Conservation (phyloP, 2,329 filamentous ascomycete species). For the Colletotrichum sansevieriae region DNA sequence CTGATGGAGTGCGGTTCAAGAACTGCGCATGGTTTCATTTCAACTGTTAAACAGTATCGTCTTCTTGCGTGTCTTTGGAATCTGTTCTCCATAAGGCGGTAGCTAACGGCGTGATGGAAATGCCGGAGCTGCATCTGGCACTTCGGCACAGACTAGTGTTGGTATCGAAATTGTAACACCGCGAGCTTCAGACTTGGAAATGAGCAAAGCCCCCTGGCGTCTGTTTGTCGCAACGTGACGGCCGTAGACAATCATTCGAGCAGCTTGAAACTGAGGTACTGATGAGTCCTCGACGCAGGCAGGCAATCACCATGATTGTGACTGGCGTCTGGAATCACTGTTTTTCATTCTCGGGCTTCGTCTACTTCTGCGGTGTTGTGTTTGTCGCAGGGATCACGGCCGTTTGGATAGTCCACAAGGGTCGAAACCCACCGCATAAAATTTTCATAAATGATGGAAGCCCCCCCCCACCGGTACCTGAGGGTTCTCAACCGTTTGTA, state of each 20-base stretch:
- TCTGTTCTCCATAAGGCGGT: constrained; percentile 20
- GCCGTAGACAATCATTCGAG: neutral
- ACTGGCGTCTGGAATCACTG: neutral
- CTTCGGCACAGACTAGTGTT: constrained; percentile 25
- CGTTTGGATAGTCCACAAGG: neutral
- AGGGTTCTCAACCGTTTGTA: constrained; percentile 37
- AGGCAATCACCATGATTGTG: neutral
- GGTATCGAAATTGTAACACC: constrained; percentile 23
- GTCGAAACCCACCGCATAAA: constrained; percentile 30
- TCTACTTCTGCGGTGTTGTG: neutral
- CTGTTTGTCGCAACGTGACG: constrained; percentile 8
- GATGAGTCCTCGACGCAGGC: neutral
- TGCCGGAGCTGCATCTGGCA: constrained; percentile 21
- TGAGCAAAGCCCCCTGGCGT: constrained; percentile 29
- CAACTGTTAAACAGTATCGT: neutral
- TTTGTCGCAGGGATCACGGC: constrained; percentile 14
- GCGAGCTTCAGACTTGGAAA: constrained; percentile 12
- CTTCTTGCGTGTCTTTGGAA: constrained; percentile 4
- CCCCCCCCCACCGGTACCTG: constrained; percentile 28
- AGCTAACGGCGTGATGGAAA: constrained; percentile 33
- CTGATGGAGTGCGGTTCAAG: neutral
- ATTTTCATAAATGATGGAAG: constrained; percentile 34
- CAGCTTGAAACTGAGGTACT: too few relatives aligned
- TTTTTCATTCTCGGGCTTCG: too few relatives aligned
- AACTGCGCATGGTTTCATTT: constrained; percentile 1